Base-by-base conservation (phyloP, 345 rosid genomes). In the Citrus australasica region DNA sequence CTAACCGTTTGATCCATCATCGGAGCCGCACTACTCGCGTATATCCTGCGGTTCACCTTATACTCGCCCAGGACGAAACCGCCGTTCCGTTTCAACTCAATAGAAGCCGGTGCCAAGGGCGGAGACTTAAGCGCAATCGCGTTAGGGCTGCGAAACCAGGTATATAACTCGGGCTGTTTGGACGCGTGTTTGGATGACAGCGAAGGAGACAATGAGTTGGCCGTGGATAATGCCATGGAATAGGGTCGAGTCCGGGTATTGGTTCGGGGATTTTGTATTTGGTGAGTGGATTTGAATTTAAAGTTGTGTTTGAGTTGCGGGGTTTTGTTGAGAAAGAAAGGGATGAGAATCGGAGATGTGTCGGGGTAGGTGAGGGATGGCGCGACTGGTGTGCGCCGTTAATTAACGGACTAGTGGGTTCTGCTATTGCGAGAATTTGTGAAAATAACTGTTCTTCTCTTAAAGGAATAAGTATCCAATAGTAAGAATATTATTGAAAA, bases 1-100 rank as follows among this genome's bases (percentile, higher is more conserved):
- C 79, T 58, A 56, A 83, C 82, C 14, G 91, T 84, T 72, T 85
- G 89, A 80, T 88, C 91, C 89, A 94, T 87, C 64, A 91, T 91
- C 74, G 82, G 89, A 80, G 92, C 83, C 51, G 93, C 76, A 70
- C 82, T 53, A 63, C 40, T 46, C 59, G 72, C 59, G 58, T 19
- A 53, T 17, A 53, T 53, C 58, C 58, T 19, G 58, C 2, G 8
- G 19, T 19, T 19, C 58, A 17, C 58, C 7, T 53, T 53, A 63
- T 35, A 33, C 59, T 70, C 55, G 4, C 78, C 79, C 67, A 82
- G 73, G 66, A 71, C 76, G 74, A 77, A 72, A 22, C 83, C 37
- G 6, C 81, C 79, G 16, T 67, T 67, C 79, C 81, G 83, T 46
- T 67, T 79, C 77, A 81, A 71, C 81, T 79, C 85, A 21, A 46